These are phyloP conservation scores for Amylostereum areolatum DNA, from an alignment of 1,284 basidiomycete species.

Conservation along the genomic window DNA sequence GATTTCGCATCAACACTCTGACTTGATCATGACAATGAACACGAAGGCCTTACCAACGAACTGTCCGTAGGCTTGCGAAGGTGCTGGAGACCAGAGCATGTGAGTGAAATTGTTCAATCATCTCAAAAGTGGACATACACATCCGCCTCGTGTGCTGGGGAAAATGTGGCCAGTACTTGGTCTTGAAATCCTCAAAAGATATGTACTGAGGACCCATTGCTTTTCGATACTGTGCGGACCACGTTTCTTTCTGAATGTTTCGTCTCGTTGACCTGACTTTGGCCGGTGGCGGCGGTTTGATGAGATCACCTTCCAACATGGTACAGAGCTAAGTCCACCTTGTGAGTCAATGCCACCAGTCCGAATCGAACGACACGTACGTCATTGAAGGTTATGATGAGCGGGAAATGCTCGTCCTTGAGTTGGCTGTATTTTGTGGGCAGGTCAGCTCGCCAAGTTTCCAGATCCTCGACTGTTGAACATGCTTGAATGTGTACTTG, in stretches of 20 bases:
- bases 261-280: too few species aligned
- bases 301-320: constrained; percentile 14
- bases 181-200: constrained; percentile 6
- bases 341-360: not conserved
- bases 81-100: not conserved
- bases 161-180: constrained; percentile 10
- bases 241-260: not conserved
- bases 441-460: constrained; percentile 31
- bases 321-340: constrained; percentile 12
- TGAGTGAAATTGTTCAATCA: not conserved
- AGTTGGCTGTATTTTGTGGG: constrained; percentile 49
- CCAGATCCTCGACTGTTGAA: constrained; percentile 27
- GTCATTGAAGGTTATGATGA: constrained; percentile 55
- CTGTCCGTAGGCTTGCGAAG: constrained; percentile 53
- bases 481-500: not conserved
- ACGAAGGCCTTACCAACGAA: constrained; percentile 33
- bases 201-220: not conserved
- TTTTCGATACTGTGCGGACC: not conserved
- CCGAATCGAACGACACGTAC: constrained; percentile 23
- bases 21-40: not conserved
- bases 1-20: not conserved
- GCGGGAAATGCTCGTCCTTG: constrained; percentile 51
- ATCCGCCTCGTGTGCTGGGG: not conserved
- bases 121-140: too few species aligned
- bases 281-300: not conserved